Conservation (phyloP, 768 basidiomycete species). For the Harrya chromipes region DNA sequence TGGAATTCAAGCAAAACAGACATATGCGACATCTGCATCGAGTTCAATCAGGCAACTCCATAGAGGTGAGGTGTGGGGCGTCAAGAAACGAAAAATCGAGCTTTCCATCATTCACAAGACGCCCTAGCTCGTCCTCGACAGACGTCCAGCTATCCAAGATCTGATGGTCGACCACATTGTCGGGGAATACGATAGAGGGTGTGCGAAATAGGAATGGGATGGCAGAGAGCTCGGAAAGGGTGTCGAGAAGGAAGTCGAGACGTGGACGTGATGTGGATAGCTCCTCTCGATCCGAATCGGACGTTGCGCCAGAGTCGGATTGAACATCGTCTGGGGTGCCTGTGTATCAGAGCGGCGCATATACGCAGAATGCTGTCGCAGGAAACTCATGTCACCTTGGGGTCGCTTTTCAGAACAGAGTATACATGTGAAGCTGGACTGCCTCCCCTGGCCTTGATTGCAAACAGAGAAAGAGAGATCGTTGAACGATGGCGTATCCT, state of each 20-base stretch:
- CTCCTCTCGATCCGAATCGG: not conserved
- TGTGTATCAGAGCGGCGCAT: constrained; percentile 21
- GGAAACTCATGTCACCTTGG: constrained; percentile 21
- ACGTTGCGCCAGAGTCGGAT: not conserved
- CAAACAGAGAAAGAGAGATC: constrained; percentile 9
- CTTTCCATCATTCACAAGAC: constrained; percentile 18
- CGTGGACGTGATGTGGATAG: not conserved
- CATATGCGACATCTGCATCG: not conserved
- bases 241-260: constrained; percentile 13
- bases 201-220: constrained; percentile 30
- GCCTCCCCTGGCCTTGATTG: constrained; percentile 9
- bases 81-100: constrained; percentile 30
- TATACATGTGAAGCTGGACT: constrained; percentile 16
- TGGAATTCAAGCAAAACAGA: constrained; percentile 3
- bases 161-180: not conserved
- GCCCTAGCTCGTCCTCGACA: constrained; percentile 20
- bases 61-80: constrained; percentile 9
- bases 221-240: constrained; percentile 27
- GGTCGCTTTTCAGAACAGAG: constrained; percentile 16
- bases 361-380: constrained; percentile 8
- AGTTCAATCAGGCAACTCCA: constrained; percentile 14
- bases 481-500: not conserved
- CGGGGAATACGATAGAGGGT: constrained; percentile 8
- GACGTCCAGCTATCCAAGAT: constrained; percentile 9
- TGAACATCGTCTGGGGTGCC: constrained; percentile 5